Conservation (phyloP, 2,329 filamentous ascomycete species). For the Tothia fuscella region DNA sequence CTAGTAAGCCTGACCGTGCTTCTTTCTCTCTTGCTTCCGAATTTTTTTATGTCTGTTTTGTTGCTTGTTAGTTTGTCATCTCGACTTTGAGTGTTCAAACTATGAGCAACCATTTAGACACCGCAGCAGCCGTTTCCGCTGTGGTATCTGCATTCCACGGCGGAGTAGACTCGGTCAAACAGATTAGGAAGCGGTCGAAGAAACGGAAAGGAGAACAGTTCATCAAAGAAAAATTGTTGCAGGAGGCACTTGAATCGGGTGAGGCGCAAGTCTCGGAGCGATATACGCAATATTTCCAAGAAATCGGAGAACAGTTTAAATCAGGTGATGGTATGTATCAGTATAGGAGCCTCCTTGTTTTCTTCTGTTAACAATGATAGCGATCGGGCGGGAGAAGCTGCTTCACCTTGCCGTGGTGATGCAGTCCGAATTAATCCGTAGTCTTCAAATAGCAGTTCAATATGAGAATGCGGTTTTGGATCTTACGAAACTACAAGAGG, state of each 20-base stretch:
- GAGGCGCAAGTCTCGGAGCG: slow-evolving; percentile 23
- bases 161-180: slow-evolving; percentile 26
- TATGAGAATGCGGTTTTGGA: slow-evolving; percentile 24
- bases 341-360: not conserved
- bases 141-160: slow-evolving; percentile 31
- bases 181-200: slow-evolving; percentile 22
- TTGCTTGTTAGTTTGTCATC: too few species aligned
- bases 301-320: slow-evolving; percentile 24
- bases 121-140: slow-evolving; percentile 30
- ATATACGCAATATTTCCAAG: slow-evolving; percentile 23
- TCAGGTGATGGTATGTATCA: slow-evolving; percentile 27
- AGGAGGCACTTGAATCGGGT: slow-evolving; percentile 26
- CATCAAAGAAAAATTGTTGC: slow-evolving; percentile 26
- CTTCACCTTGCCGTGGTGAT: slow-evolving; percentile 28
- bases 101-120: too few species aligned
- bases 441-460: slow-evolving; percentile 26
- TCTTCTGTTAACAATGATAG: slow-evolving; percentile 14
- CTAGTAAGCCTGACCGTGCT: too few species aligned
- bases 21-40: too few species aligned
- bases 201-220: slow-evolving; percentile 20
- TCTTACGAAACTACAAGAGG: slow-evolving; percentile 24
- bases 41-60: too few species aligned
- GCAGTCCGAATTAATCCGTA: slow-evolving; percentile 28
- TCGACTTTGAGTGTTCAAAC: too few species aligned
- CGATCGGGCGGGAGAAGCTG: slow-evolving; percentile 24